phyloP scores from a whole-genome alignment of 176 grass and related monocot genomes.

The Poa pratensis region DNA sequence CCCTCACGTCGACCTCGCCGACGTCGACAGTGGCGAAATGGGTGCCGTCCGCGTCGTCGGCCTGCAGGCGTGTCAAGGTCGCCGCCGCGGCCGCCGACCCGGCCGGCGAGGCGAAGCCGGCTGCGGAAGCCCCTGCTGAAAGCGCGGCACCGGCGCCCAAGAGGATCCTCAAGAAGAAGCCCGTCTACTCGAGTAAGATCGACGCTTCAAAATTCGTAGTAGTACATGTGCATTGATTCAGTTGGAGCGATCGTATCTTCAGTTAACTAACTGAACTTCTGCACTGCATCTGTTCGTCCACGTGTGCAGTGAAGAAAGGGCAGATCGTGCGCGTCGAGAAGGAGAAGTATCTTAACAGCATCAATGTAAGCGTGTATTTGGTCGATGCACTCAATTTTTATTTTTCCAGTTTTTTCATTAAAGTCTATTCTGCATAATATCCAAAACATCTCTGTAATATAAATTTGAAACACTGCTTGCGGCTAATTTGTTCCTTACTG shows the following conservation, averaged over 20 bases:
- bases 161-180: conserved; percentile 73
- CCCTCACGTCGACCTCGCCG: neutral
- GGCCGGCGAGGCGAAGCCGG: conserved; percentile 28
- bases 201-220: neutral
- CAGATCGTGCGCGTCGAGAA: conserved; percentile 95
- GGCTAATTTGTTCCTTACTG: neutral
- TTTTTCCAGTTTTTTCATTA: accelerated
- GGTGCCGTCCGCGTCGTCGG: neutral
- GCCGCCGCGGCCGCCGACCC: conserved; percentile 50
- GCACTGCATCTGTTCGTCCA: no score
- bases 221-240: neutral
- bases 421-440: neutral
- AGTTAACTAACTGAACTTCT: neutral
- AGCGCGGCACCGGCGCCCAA: conserved; percentile 42
- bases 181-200: conserved; percentile 71
- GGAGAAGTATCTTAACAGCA: conserved; percentile 88
- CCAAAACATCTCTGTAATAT: neutral
- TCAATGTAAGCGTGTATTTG: conserved; percentile 51
- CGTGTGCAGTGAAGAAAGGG: conserved; percentile 82
- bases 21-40: neutral
- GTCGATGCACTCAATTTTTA: neutral
- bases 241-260: neutral
- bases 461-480: neutral
- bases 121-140: neutral
- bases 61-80: conserved; percentile 20